These are phyloP conservation scores for Albifimbria verrucaria DNA, from an alignment of 2,329 filamentous ascomycete genomes.

Conservation along the genomic window DNA sequence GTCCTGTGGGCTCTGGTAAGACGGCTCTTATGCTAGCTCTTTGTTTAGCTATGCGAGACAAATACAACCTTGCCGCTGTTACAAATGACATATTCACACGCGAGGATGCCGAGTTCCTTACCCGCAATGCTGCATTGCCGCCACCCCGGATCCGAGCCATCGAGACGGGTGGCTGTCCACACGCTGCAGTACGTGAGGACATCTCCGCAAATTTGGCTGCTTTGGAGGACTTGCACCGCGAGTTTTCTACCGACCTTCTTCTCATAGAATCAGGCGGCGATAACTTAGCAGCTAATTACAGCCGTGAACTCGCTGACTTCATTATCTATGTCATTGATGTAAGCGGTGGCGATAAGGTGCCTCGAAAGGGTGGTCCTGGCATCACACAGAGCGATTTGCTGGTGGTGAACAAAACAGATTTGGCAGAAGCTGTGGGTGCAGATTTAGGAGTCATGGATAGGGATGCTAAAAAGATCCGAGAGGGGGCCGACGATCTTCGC, in stretches of 20 bases:
- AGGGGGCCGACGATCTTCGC: conserved; percentile 96
- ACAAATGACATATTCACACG: conserved; percentile 99
- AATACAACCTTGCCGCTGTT: conserved; percentile 87
- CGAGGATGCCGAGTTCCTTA: conserved; percentile 97
- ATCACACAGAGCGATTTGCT: conserved; percentile 95
- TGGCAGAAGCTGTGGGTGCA: conserved; percentile 86
- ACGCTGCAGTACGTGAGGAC: conserved; percentile 96
- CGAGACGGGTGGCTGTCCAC: conserved; percentile 94
- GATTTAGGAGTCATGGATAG: conserved; percentile 92
- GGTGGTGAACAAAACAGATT: conserved; percentile 95
- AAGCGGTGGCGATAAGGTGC: conserved; percentile 97
- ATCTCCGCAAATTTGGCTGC: conserved; percentile 92
- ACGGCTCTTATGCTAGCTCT: conserved; percentile 95
- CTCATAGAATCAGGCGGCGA: conserved; percentile 96
- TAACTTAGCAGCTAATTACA: conserved; percentile 96
- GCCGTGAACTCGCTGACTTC: conserved; percentile 88
- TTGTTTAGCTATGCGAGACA: conserved; percentile 75
- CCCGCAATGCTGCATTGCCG: conserved; percentile 77
- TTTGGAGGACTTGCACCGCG: conserved; percentile 79
- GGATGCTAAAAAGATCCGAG: conserved; percentile 89
- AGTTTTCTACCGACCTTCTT: conserved; percentile 77
- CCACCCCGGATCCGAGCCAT: conserved; percentile 89
- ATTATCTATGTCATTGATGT: conserved; percentile 99
- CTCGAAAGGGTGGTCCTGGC: conserved; percentile 90
- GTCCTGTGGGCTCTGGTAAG: conserved; percentile 94